Conservation (phyloP, 1,284 basidiomycete genomes). For the Cryptococcus sp. region DNA sequence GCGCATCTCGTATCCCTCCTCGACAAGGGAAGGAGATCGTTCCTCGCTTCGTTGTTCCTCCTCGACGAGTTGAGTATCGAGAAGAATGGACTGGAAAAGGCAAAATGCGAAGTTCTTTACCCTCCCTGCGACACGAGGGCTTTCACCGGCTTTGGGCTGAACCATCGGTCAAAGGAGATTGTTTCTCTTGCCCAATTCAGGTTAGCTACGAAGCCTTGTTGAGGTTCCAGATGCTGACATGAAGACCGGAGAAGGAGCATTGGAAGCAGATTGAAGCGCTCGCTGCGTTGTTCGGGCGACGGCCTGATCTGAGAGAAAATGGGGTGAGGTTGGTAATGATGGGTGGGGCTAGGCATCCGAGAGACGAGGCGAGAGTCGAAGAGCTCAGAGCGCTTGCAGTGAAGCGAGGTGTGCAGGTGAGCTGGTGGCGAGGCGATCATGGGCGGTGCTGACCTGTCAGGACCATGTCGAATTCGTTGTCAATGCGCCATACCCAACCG, state of each 20-base stretch:
- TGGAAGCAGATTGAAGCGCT: slow-evolving; percentile 71
- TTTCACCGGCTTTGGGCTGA: slow-evolving; percentile 60
- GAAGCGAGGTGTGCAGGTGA: slow-evolving; percentile 62
- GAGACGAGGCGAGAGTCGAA: slow-evolving; percentile 66
- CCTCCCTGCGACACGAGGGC: slow-evolving; percentile 86
- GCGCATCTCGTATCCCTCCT: slow-evolving; percentile 73
- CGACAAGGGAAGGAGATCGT: slow-evolving; percentile 21
- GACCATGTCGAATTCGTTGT: slow-evolving; percentile 69
- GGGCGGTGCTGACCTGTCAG: too few relatives aligned
- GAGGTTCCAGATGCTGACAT: background rate
- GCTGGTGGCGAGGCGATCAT: slow-evolving; percentile 12
- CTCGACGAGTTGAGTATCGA: slow-evolving; percentile 29
- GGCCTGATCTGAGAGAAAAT: slow-evolving; percentile 54
- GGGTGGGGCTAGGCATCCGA: slow-evolving; percentile 74
- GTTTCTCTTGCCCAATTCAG: slow-evolving; percentile 88
- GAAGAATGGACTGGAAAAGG: slow-evolving; percentile 16
- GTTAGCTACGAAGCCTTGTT: slow-evolving; percentile 47
- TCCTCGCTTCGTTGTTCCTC: slow-evolving; percentile 27
- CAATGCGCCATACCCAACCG: slow-evolving; percentile 70
- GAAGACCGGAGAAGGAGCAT: slow-evolving; percentile 87
- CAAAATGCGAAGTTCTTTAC: slow-evolving; percentile 59
- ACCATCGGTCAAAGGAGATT: slow-evolving; percentile 60
- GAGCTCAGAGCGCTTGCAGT: slow-evolving; percentile 57
- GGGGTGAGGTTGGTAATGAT: slow-evolving; percentile 52
- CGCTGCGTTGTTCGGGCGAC: slow-evolving; percentile 54